phyloP scores from a whole-genome alignment of 306 rosid species.

The Rosa multiflora region DNA sequence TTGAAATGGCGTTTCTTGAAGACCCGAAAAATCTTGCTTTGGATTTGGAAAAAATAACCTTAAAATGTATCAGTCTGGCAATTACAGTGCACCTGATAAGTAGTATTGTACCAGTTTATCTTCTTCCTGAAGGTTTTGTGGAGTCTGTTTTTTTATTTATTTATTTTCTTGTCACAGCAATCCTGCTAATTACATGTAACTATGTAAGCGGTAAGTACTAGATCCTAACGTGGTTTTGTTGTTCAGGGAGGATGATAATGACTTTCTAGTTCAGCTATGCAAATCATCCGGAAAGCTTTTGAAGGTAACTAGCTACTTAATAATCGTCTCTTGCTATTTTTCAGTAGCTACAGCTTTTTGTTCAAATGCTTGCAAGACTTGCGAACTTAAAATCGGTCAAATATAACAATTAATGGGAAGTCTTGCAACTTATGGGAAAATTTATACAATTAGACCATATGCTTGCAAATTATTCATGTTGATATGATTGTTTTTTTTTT shows the following conservation, averaged over 20 bases:
- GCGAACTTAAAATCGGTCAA: neutral
- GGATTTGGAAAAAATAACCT: neutral
- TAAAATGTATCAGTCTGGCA: neutral
- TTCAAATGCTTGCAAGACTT: neutral
- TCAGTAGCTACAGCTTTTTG: no score
- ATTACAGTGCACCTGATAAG: neutral
- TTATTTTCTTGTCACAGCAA: neutral
- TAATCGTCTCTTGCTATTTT: neutral
- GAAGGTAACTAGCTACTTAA: constrained; percentile 47
- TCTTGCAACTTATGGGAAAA: no score
- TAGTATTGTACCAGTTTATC: neutral
- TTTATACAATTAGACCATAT: no score
- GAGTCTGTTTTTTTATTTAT: neutral
- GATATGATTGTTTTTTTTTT: no score
- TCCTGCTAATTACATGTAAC: neutral
- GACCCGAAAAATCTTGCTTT: neutral
- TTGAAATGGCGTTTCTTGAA: neutral
- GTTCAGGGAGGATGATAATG: constrained; percentile 75
- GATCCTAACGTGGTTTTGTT: constrained; percentile 12
- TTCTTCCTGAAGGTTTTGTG: neutral
- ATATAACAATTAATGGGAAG: no score
- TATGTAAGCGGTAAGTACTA: no score
- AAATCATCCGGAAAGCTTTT: constrained; percentile 71
- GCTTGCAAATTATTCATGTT: no score
- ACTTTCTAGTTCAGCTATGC: constrained; percentile 85